Evolutionary conservation across 768 basidiomycete species (phyloP).

Genomic region (Auriscalpium microsporum): DNA sequence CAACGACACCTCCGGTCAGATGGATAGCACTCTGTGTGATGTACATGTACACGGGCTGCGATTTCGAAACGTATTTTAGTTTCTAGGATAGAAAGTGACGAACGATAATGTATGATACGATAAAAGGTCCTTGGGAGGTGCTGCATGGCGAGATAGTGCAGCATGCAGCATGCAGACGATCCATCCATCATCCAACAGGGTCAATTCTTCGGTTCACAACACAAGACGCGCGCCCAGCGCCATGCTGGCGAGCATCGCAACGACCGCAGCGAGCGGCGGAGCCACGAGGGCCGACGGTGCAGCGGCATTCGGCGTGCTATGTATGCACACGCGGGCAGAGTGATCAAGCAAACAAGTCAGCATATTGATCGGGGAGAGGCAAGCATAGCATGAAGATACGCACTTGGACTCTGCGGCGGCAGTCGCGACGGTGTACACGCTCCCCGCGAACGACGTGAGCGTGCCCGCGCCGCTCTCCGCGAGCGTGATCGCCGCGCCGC

Average conservation of each 20-base stretch:
- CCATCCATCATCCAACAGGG: too few relatives aligned
- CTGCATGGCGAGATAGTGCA: too few relatives aligned
- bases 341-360: too few relatives aligned
- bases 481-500: slow-evolving; percentile 12
- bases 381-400: neutral
- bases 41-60: too few relatives aligned
- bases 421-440: slow-evolving; percentile 13
- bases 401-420: neutral
- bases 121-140: too few relatives aligned
- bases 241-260: slow-evolving; percentile 6
- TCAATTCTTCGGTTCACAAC: neutral
- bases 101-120: too few relatives aligned
- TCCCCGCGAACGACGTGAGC: slow-evolving; percentile 12
- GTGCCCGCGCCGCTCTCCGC: slow-evolving; percentile 8
- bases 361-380: neutral
- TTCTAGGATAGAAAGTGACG: too few relatives aligned
- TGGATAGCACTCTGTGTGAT: too few relatives aligned
- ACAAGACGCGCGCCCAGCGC: slow-evolving; percentile 10
- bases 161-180: too few relatives aligned
- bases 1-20: too few relatives aligned
- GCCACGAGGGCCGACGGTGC: neutral
- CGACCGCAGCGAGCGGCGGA: slow-evolving; percentile 8
- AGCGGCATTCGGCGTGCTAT: neutral
- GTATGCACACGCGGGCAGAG: too few relatives aligned
- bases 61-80: too few relatives aligned